These are phyloP conservation scores for Boletus sp. DNA, from an alignment of 768 basidiomycete species.

Conservation along the genomic window DNA sequence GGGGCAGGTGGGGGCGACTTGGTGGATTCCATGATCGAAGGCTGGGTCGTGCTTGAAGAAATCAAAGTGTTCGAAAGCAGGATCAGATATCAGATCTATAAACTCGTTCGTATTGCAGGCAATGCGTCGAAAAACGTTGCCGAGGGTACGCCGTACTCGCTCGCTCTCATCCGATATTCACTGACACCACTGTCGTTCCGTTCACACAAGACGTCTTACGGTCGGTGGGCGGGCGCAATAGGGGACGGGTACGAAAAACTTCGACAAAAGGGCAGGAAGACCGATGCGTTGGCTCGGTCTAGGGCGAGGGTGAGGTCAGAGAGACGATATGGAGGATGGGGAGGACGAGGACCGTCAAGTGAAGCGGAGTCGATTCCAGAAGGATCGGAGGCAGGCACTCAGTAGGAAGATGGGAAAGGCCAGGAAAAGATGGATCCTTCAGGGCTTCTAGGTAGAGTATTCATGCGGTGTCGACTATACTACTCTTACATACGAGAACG, in stretches of 20 bases:
- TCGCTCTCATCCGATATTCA: slow-evolving; percentile 61
- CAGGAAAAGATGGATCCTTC: slow-evolving; percentile 12
- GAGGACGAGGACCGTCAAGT: slow-evolving; percentile 32
- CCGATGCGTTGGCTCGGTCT: too few species aligned
- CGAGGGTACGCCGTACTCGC: slow-evolving; percentile 51
- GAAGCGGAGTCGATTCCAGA: slow-evolving; percentile 45
- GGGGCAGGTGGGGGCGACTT: slow-evolving; percentile 68
- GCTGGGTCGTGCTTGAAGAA: slow-evolving; percentile 85
- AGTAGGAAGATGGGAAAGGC: slow-evolving; percentile 26
- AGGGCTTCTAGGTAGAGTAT: too few species aligned
- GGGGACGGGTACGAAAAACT: too few species aligned
- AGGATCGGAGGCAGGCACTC: slow-evolving; percentile 39
- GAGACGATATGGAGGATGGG: background rate
- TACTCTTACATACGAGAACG: too few species aligned
- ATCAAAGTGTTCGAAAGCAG: slow-evolving; percentile 78
- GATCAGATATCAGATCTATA: slow-evolving; percentile 95
- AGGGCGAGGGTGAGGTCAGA: too few species aligned
- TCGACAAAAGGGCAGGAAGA: too few species aligned
- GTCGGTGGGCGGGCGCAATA: too few species aligned
- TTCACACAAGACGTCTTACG: too few species aligned
- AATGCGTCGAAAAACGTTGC: slow-evolving; percentile 46
- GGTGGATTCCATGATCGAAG: slow-evolving; percentile 76
- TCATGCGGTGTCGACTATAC: too few species aligned
- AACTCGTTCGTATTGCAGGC: slow-evolving; percentile 77
- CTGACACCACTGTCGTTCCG: too few species aligned